phyloP scores from a whole-genome alignment of 306 rosid species.

The Fragaria ananassa region DNA sequence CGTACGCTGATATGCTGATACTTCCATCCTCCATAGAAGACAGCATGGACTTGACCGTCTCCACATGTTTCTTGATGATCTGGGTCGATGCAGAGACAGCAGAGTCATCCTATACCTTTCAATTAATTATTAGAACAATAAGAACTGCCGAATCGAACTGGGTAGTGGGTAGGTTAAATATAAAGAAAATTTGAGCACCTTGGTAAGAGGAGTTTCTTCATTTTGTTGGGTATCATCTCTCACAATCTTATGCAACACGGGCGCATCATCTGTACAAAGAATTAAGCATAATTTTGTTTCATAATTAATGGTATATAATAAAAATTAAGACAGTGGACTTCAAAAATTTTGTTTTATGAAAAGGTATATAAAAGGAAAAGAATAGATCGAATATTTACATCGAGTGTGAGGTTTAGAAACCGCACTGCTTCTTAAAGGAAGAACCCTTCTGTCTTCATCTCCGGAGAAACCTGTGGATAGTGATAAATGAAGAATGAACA shows the following conservation, averaged over 20 bases:
- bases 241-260: slow-evolving; percentile 48
- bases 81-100: slow-evolving; percentile 19
- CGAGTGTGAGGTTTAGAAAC: slow-evolving; percentile 60
- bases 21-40: slow-evolving; percentile 70
- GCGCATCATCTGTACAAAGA: slow-evolving; percentile 34
- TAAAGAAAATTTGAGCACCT: neutral
- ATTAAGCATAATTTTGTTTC: neutral
- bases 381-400: slow-evolving; percentile 30
- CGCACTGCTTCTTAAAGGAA: slow-evolving; percentile 51
- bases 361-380: no score
- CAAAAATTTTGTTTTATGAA: neutral
- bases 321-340: no score
- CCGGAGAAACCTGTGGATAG: slow-evolving; percentile 36
- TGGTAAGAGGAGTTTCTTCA: slow-evolving; percentile 25
- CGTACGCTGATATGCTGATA: slow-evolving; percentile 74
- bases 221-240: slow-evolving; percentile 54
- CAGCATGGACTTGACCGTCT: slow-evolving; percentile 47
- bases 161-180: neutral
- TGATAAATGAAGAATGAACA: neutral
- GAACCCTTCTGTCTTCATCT: slow-evolving; percentile 40
- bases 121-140: neutral
- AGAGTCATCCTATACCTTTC: neutral
- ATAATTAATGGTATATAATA: neutral
- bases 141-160: no score
- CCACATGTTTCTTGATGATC: slow-evolving; percentile 41